Evolutionary conservation across 2,329 filamentous ascomycete genomes (phyloP), one percentile per base, ranked within the genome.

Genomic region (Cordyceps militaris): DNA sequence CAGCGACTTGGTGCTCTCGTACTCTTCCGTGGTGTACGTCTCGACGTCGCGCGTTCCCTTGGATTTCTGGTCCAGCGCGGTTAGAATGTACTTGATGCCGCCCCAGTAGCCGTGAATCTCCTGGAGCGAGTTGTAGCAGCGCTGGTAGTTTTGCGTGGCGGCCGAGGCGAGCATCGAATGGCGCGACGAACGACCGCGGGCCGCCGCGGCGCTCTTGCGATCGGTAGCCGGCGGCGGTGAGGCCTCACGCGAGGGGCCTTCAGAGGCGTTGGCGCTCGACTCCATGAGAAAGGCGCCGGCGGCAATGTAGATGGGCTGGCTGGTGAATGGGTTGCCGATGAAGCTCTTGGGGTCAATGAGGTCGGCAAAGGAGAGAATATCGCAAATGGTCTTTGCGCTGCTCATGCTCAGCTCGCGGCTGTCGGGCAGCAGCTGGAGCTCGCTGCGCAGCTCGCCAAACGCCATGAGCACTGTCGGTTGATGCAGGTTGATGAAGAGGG

Each of bases 261-360:
- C 83, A 0, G 87, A 87, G 23, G 86, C 85, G 61, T 85, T 86
- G 14, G 87, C 81, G 3, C 84, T 85, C 4, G 88, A 90, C 67
- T 96, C 91, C 74, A 91, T 90, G 16, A 96, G 74, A 64, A 96
- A 96, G 0, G 91, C 91, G 66, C 90, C 95, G 1, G 90, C 91
- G 1, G 91, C 91, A 60, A 96, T 93, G 65, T 95, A 96, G 66
- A 95, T 95, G 0, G 91, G 91, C 70, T 96, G 91, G 49, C 88
- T 91, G 0, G 89, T 94, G 63, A 96, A 96, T 0, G 91, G 91
- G 60, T 94, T 96, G 1, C 90, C 89, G 34, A 92, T 86, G 57
- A 92, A 90, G 64, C 90, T 92, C 69, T 89, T 91, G 0, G 88
- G 85, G 68, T 95, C 89, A 53, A 94, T 89, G 10, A 95, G 74